Base-by-base conservation (phyloP, 805 yeast genomes). In the Candida nanaspora region DNA sequence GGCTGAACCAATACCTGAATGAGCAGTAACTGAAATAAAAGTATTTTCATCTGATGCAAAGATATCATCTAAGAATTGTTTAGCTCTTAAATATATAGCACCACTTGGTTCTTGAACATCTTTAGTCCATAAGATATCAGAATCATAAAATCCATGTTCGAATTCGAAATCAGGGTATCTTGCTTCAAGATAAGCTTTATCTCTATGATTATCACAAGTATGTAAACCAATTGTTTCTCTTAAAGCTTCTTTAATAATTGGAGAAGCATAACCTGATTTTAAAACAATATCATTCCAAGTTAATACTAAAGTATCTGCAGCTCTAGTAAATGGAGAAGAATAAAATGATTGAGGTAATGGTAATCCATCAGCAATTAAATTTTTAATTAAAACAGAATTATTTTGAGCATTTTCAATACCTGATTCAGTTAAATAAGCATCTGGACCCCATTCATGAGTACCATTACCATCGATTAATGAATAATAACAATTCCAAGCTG, bases 181-280 rank as follows among this genome's bases (percentile, higher is more conserved):
- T 3, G 59, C 54, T n/a, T 49, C 59, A 21, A 73, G 61, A 21
- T 59, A 58, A 2, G 63, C 46, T 23, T 64, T 57, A 6, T 70
- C 48, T 22, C 62, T 44, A 42, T 78, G 50, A 48, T 65, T 65
- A 52, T 74, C 77, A 48, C 79, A 74, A 5, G 72, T 63, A 51
- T 75, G 77, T 6, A 65, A 62, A 1, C 79, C 78, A 25, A 65
- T 62, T 11, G 70, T 67, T 49, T 74, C 80, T 35, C 80, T 57
- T 20, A 74, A 49, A 33, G 66, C 63, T 44, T 74, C 79, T 48
- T 61, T 58, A 46, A 73, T 64, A 25, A 61, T 47, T 2, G 76
- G 76, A 39, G 52, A 44, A n/a, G 40, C 48, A 25, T 42, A 39
- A 19, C 40, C 39, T 15, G 49, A 41, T 7, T 51, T 38, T n/a